Percentiles rank a stretch among this genome's conserved stretches.
phyloP scores from a whole-genome alignment of 2,329 filamentous ascomycete genomes.

The Colletotrichum tamarilloi region DNA sequence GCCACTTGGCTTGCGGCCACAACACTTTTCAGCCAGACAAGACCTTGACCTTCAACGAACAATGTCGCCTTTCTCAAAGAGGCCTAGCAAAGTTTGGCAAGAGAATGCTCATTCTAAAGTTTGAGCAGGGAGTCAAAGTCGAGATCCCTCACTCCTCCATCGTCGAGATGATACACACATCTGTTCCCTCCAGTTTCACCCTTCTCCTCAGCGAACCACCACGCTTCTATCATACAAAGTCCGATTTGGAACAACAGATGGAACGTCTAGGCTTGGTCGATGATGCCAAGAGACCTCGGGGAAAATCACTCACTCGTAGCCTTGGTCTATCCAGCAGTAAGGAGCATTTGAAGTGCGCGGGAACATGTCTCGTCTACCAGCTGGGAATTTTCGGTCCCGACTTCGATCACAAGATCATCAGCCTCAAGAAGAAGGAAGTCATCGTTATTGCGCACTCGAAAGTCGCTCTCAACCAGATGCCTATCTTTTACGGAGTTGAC shows the following conservation, averaged over 20 bases:
- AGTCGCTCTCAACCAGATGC: conserved; percentile 10
- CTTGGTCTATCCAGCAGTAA: conserved; percentile 38
- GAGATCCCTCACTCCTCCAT: conserved; percentile 62
- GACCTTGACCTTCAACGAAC: conserved; percentile 57
- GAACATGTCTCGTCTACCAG: conserved; percentile 59
- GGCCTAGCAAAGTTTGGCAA: conserved; percentile 56
- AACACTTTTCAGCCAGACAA: conserved; percentile 51
- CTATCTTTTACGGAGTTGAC: conserved; percentile 8
- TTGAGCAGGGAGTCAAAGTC: conserved; percentile 35
- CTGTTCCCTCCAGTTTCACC: conserved; percentile 51
- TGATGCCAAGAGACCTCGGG: neutral
- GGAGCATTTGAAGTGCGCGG: conserved; percentile 47
- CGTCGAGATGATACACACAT: conserved; percentile 55
- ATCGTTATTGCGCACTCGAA: conserved; percentile 36
- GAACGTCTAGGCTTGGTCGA: neutral
- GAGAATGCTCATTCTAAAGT: conserved; percentile 52
- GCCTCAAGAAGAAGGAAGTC: conserved; percentile 40
- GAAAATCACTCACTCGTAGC: neutral
- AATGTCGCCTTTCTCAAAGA: conserved; percentile 47
- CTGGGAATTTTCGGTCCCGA: conserved; percentile 43
- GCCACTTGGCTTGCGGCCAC: conserved; percentile 55
- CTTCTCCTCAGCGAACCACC: conserved; percentile 65
- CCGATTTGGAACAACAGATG: neutral
- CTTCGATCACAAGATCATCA: conserved; percentile 38
- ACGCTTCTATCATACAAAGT: conserved; percentile 52